Conservation (phyloP, 768 basidiomycete species). For the Lyophyllum atratum region DNA sequence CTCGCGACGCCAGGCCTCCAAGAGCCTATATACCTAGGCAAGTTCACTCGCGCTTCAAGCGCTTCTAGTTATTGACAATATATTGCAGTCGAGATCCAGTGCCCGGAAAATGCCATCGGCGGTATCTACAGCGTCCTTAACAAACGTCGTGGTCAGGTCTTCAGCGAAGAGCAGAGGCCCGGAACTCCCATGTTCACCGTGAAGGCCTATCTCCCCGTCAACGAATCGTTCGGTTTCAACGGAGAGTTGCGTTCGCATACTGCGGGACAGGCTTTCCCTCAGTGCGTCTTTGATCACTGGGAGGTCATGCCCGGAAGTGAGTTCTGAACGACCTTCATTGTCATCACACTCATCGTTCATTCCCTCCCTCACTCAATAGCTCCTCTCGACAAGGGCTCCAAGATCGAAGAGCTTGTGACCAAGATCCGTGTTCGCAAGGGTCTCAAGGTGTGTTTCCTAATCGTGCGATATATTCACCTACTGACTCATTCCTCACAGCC, state of each 20-base stretch:
- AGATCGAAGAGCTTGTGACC: constrained; percentile 83
- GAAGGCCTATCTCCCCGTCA: constrained; percentile 93
- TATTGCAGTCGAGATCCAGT: constrained; percentile 89
- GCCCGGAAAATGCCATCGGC: constrained; percentile 97
- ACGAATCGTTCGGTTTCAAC: constrained; percentile 97
- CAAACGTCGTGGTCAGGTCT: constrained; percentile 98
- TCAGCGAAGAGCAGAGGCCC: constrained; percentile 94
- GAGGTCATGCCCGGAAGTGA: constrained; percentile 80
- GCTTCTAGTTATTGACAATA: background rate
- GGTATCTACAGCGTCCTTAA: constrained; percentile 95
- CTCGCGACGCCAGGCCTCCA: constrained; percentile 91
- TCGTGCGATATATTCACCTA: background rate
- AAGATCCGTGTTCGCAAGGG: constrained; percentile 91
- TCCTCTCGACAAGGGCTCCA: constrained; percentile 87
- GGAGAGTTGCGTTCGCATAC: constrained; percentile 92
- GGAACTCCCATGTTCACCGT: constrained; percentile 99
- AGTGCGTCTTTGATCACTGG: constrained; percentile 94
- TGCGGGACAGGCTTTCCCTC: constrained; percentile 98
- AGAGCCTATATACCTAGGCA: constrained; percentile 94
- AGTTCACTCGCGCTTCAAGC: constrained; percentile 14
- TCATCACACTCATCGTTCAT: constrained; percentile 8
- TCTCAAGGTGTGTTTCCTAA: constrained; percentile 67
- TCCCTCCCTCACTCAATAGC: constrained; percentile 37
- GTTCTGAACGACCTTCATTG: constrained; percentile 23
- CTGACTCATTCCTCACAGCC: constrained; percentile 47